Base-by-base conservation (phyloP, 805 yeast species). In the Yarrowia keelungensis region DNA sequence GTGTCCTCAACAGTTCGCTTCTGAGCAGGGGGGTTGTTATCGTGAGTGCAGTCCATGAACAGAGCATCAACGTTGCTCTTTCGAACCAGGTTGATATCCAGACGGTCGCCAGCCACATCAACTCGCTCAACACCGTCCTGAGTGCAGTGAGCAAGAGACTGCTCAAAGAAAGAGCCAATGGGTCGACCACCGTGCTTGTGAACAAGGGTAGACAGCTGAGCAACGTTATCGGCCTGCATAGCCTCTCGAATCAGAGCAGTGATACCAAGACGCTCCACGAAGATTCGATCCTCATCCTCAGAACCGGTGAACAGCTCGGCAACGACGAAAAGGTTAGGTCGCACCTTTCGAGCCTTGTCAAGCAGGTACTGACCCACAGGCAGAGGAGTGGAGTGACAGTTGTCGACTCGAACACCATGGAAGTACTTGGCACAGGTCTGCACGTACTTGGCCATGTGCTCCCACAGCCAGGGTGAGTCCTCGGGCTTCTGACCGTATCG, bases 31-130 rank as follows among this genome's bases (percentile, higher is more conserved):
- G 87, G 89, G 79, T 92, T 95, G 75, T 94, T 94, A 77, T 94
- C 99, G 77, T 94, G 99, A 1, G 98, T 93, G 75, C 98, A 94
- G 76, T 95, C 98, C 98, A 95, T 94, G 73, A 94, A 89, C 73
- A 95, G 81, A 0, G 98, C 97, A 79, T 92, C 98, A 4, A 97
- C 96, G n/a, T 88, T 86, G 53, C 88, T 85, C 4, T 89, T 82
- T 1, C 87, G 82, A 58, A 94, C 81, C 10, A 86, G 81, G 47
- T 47, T 39, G 39, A 62, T 62, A 8, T 62, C 53, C 35, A 46
- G 43, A 14, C 50, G 42, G 32, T 43, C 54, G 2, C 56, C 56
- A 16, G 68, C 49, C 19, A 42, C 59, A 11, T 70, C 71, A 14
- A 68, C 71, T 42, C 70, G 68, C 19, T 50, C 43, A 36, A 49